Percentiles rank a stretch among this genome's conserved stretches.
These are phyloP conservation scores for Chamaecyparis obtusa DNA, from an alignment of 75 land plant species.

Conservation along the genomic window DNA sequence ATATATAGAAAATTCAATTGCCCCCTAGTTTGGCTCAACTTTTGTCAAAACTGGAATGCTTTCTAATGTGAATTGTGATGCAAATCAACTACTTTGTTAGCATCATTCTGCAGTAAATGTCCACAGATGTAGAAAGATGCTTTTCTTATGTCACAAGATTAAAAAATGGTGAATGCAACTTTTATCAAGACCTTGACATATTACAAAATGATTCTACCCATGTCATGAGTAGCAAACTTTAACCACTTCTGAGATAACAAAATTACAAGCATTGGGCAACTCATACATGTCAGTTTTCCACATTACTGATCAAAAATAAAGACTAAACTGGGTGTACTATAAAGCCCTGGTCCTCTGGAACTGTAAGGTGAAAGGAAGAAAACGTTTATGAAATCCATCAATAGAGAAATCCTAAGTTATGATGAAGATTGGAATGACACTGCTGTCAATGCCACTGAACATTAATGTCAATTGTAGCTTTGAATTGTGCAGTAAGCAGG, in stretches of 20 bases:
- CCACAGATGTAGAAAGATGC: not conserved
- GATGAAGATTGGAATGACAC: not conserved
- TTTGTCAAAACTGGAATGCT: not conserved
- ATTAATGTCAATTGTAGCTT: not conserved
- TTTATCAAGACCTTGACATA: not conserved
- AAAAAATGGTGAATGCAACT: not conserved
- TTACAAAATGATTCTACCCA: not conserved
- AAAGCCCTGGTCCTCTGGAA: not conserved
- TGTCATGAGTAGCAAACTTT: not conserved
- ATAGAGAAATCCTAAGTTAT: not conserved
- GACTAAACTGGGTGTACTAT: not conserved
- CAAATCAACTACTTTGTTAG: not conserved
- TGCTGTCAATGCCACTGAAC: not conserved
- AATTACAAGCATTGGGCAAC: not conserved
- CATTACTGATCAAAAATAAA: not conserved
- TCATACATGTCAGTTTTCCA: not conserved
- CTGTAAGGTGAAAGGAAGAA: not conserved
- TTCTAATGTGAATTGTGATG: not conserved
- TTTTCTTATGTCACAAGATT: not conserved
- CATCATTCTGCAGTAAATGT: not conserved
- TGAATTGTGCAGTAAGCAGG: not conserved
- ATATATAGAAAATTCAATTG: not conserved
- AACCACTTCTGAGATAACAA: not conserved
- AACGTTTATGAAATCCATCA: not conserved
- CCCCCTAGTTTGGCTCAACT: not conserved